A percentile compares a stretch with the other conserved stretches of the same genome.
phyloP scores from a whole-genome alignment of 495 filamentous ascomycete species.

The Clavariopsis aquatica region DNA sequence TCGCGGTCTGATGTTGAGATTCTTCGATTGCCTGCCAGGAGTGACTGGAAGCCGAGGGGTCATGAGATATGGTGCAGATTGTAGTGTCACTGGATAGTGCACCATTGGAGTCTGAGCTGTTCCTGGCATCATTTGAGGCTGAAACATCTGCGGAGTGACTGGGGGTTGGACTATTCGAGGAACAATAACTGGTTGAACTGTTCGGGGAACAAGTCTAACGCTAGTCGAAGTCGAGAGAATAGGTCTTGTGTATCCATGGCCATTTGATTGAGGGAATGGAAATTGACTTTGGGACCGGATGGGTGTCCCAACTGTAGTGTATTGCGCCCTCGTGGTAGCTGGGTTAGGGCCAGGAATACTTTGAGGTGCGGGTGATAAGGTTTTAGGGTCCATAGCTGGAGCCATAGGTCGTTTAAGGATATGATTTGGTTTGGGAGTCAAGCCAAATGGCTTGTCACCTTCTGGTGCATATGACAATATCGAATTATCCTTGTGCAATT shows the following conservation, averaged over 20 bases:
- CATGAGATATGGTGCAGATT: no score
- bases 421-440: neutral
- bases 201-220: constrained; percentile 7
- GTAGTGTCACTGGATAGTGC: neutral
- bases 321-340: neutral
- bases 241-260: no score
- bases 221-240: neutral
- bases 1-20: constrained; percentile 34
- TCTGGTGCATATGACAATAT: no score
- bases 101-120: neutral
- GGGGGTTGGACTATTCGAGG: neutral
- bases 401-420: neutral
- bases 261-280: neutral
- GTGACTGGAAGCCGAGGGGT: neutral
- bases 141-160: neutral
- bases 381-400: no score
- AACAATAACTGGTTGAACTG: constrained; percentile 8
- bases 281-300: neutral
- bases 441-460: neutral
- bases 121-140: neutral
- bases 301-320: neutral
- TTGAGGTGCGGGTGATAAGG: no score
- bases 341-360: no score
- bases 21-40: neutral
- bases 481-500: neutral